Percentiles rank a stretch among this genome's conserved stretches.
Evolutionary conservation across 2,329 filamentous ascomycete species (phyloP).

Genomic region (Akanthomyces lecanii): DNA sequence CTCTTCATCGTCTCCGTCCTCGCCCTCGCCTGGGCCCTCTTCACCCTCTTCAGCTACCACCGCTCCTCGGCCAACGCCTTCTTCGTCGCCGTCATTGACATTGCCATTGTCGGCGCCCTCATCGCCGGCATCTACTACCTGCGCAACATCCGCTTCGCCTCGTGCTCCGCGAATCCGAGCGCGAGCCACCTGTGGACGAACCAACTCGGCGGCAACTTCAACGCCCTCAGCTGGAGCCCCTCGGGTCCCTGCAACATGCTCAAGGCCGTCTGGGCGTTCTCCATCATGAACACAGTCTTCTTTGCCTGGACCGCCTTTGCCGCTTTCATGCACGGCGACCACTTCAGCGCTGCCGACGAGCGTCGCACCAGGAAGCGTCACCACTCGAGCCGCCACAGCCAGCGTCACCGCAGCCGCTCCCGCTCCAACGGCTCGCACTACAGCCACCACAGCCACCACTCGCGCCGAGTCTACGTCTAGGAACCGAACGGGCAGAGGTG

Average conservation of each 20-base stretch:
- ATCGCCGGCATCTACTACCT: slow-evolving; percentile 60
- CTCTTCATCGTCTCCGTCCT: slow-evolving; percentile 65
- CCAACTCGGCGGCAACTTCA: slow-evolving; percentile 59
- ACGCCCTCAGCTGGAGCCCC: slow-evolving; percentile 49
- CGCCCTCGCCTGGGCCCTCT: slow-evolving; percentile 58
- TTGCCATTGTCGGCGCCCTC: slow-evolving; percentile 59
- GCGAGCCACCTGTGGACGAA: slow-evolving; percentile 47
- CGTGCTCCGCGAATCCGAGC: slow-evolving; percentile 64
- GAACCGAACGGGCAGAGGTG: background rate
- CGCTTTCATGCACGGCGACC: slow-evolving; percentile 56
- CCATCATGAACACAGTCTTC: slow-evolving; percentile 80
- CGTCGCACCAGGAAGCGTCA: slow-evolving; percentile 31
- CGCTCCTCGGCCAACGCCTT: slow-evolving; percentile 56
- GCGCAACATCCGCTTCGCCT: slow-evolving; percentile 53
- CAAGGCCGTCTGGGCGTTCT: slow-evolving; percentile 84
- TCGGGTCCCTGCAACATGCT: slow-evolving; percentile 87
- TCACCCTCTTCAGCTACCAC: slow-evolving; percentile 64
- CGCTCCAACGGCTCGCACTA: slow-evolving; percentile 37
- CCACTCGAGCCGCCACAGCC: slow-evolving; percentile 38
- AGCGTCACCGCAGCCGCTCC: slow-evolving; percentile 37
- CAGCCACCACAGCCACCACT: slow-evolving; percentile 43
- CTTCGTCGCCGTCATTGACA: slow-evolving; percentile 58
- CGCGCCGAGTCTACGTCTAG: slow-evolving; percentile 47
- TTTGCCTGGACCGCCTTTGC: slow-evolving; percentile 75
- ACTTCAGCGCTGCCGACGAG: slow-evolving; percentile 41